Base-by-base conservation (phyloP, 2,329 filamentous ascomycete genomes). In the Xylariomycetidae sp. region DNA sequence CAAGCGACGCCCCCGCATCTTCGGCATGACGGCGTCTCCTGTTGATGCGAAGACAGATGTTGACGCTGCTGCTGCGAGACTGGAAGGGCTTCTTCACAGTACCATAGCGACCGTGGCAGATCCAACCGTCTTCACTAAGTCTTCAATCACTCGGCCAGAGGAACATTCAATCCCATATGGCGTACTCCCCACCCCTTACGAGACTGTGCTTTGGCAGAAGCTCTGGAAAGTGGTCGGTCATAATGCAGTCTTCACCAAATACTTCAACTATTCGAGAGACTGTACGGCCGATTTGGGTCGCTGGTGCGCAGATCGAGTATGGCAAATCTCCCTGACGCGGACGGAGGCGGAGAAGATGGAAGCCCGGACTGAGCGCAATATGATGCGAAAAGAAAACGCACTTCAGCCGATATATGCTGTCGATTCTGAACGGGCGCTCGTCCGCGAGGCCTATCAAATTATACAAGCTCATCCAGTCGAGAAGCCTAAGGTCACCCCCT, bases 1-100 rank as follows among this genome's bases (percentile, higher is more conserved):
- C 0, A 48, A 53, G 0, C 63, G 62, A 30, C 71, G 79, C 4
- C 92, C 92, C 4, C 82, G 81, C 23, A 80, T 98, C 14, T 85
- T 98, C 45, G 90, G 90, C 16, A 96, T 97, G 90, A 98, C 92
- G 2, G 92, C 92, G 6, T 97, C 92, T 0, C 92, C 92, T 1
- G 82, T 96, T 3, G 89, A 97, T 61, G 80, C 86, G 0, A 84
- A 86, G 50, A 74, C 75, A 0, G 80, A 95, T 44, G 72, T 94
- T 17, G 67, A 70, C 12, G 67, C 77, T 39, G 86, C 85, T 23
- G 85, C 86, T 0, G 64, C 66, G 39, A 78, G 85, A 33, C 72
- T 98, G 0, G 90, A 97, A 54, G 70, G 62, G 1, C 67, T 94
- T 23, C 67, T 98, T 2, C 76, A 92, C 52, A 85, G 82, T 55